phyloP scores from a whole-genome alignment of 2,329 filamentous ascomycete species.

The Colletotrichum musae region DNA sequence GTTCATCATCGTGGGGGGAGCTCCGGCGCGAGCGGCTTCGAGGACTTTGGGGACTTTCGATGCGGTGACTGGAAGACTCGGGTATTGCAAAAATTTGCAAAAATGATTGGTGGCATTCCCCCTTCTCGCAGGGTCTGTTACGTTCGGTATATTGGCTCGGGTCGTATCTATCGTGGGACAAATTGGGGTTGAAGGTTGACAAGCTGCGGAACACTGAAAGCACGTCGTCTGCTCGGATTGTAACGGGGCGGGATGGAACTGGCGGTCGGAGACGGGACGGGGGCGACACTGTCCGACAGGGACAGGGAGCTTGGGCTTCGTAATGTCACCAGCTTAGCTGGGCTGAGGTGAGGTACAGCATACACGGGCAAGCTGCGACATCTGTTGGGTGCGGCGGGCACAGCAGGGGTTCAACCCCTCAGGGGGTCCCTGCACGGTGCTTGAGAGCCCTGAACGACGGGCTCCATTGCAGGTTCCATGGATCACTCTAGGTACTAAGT shows the following conservation, averaged over 20 bases:
- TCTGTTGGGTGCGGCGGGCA: too few species aligned
- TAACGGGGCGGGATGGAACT: conserved; percentile 2
- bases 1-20: conserved; percentile 54
- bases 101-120: background rate
- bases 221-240: background rate
- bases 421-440: conserved; percentile 12
- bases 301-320: conserved; percentile 32
- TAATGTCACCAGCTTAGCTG: conserved; percentile 19
- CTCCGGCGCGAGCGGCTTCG: conserved; percentile 16
- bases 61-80: background rate
- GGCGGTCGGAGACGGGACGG: conserved; percentile 32
- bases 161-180: too few species aligned
- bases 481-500: too few species aligned
- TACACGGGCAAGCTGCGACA: too few species aligned
- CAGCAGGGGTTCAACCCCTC: conserved; percentile 24
- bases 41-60: background rate
- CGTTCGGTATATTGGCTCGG: background rate
- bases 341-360: conserved; percentile 19
- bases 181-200: conserved; percentile 8
- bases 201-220: background rate
- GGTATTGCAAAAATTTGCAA: background rate
- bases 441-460: background rate
- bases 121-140: background rate
- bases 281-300: conserved; percentile 7
- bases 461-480: background rate